These are phyloP conservation scores for Stipa capillata DNA, from an alignment of 176 grass and related monocot species.

Conservation along the genomic window DNA sequence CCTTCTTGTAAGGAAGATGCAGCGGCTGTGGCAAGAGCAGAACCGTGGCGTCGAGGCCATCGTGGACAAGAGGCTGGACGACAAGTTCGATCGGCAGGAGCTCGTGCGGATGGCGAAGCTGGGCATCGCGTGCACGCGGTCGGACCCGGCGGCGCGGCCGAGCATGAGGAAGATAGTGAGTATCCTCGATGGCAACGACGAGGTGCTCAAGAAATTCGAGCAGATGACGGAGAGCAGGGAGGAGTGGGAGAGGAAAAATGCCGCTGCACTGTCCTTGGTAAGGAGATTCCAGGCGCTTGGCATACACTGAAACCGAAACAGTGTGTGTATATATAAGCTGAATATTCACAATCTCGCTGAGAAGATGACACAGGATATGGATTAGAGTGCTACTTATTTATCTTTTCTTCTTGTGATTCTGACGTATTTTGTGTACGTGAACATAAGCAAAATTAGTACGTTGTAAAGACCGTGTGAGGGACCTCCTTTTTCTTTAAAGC, in stretches of 20 bases:
- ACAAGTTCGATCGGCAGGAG: slow-evolving; percentile 25
- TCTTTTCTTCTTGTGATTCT: background rate
- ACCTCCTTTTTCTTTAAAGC: no score
- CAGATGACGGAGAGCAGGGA: slow-evolving; percentile 33
- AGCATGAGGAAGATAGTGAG: slow-evolving; percentile 64
- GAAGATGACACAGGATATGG: background rate
- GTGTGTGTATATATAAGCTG: background rate
- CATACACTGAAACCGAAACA: slow-evolving; percentile 53
- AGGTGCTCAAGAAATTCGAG: slow-evolving; percentile 31
- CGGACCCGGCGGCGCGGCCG: slow-evolving; percentile 44
- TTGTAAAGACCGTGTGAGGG: background rate
- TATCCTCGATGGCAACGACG: slow-evolving; percentile 80
- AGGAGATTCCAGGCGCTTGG: slow-evolving; percentile 75
- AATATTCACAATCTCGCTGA: background rate
- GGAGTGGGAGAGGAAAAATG: slow-evolving; percentile 56
- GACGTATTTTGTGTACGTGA: background rate
- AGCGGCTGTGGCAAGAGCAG: slow-evolving; percentile 5
- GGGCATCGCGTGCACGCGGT: slow-evolving; percentile 56
- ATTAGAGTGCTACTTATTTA: no score
- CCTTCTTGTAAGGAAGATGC: slow-evolving; percentile 55
- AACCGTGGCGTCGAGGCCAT: slow-evolving; percentile 27
- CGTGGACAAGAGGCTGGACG: slow-evolving; percentile 51
- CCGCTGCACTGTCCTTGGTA: slow-evolving; percentile 36
- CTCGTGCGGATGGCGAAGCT: slow-evolving; percentile 49
- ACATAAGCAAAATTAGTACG: background rate